These are phyloP conservation scores for Fusarium goolgardi DNA, from an alignment of 2,329 filamentous ascomycete species.

Conservation along the genomic window DNA sequence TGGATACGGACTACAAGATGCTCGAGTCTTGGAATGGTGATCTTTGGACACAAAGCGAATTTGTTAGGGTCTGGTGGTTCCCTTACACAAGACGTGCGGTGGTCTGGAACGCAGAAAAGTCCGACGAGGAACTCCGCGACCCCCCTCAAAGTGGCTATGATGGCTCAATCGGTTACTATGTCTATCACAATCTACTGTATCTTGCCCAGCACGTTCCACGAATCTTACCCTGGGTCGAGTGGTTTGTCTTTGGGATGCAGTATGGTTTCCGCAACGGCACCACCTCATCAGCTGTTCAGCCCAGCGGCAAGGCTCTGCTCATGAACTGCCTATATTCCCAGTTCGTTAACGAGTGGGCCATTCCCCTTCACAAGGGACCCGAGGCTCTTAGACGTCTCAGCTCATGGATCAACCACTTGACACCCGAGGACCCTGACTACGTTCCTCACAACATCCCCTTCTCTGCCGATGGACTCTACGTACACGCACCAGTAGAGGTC, in stretches of 20 bases:
- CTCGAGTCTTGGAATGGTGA: conserved; percentile 76
- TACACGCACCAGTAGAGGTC: conserved; percentile 94
- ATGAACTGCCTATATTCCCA: conserved; percentile 99
- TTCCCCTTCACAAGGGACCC: conserved; percentile 86
- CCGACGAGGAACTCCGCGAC: conserved; percentile 68
- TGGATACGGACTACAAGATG: conserved; percentile 76
- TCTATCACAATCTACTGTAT: conserved; percentile 92
- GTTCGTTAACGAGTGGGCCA: conserved; percentile 97
- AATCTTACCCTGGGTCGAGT: conserved; percentile 88
- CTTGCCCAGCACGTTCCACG: conserved; percentile 80
- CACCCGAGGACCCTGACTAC: conserved; percentile 72
- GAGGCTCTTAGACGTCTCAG: conserved; percentile 86
- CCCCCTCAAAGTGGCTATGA: conserved; percentile 83
- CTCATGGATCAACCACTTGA: conserved; percentile 80
- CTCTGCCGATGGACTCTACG: conserved; percentile 80
- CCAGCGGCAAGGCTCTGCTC: conserved; percentile 81
- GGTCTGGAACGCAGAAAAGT: conserved; percentile 88
- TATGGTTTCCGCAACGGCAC: conserved; percentile 85
- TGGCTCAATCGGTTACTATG: conserved; percentile 81
- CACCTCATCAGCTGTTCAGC: conserved; percentile 79
- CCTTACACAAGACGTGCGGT: conserved; percentile 90
- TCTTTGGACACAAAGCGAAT: conserved; percentile 88
- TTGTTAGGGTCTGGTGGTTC: conserved; percentile 97
- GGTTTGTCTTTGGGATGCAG: conserved; percentile 97
- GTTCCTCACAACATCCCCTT: conserved; percentile 79